Base-by-base conservation (phyloP, 768 basidiomycete species). In the Gelatoporia subvermispora region DNA sequence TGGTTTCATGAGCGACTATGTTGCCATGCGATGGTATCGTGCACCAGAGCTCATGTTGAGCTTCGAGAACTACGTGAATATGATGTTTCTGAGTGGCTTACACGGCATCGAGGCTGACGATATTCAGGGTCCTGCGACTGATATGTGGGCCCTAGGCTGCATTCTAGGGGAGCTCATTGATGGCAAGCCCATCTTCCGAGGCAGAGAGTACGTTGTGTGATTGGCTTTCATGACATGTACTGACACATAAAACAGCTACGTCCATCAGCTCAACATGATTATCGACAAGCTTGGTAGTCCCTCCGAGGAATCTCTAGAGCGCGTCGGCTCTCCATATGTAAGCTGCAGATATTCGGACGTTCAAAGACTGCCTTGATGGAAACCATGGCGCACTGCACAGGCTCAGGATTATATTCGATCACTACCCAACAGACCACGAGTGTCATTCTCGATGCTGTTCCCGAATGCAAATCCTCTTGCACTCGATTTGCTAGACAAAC, bases 1-100 rank as follows among this genome's bases (percentile, higher is more conserved):
- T n/a, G 95, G 95, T 0, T 97, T 98, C 71, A 97, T 98, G 95
- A 98, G 96, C 0, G 96, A 98, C 70, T 98, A 95, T 65, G 88
- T 98, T 25, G 95, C 95, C 17, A 98, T 95, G 8, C 78, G 95
- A 48, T 98, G 95, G 95, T 98, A 98, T 65, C 77, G 95, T 28
- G 95, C 95, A 17, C 95, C 96, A 0, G 96, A 99, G 71, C 98
- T 98, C 69, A 99, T 98, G 96, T 65, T 98, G 59, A 93, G 91
- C 72, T 95, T 93, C 58, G 90, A 89, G 20, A 93, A 93, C 71
- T 93, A 93, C 62, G 93, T 93, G 57, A 66, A 88, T 72, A 11
- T n/a, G 20, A 11, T 4, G 16, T 11, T 15, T 36, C n/a, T n/a
- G n/a, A 9, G 21, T 49, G 28, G 20, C 49, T 10, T 18, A 31